Evolutionary conservation across 192 early-diverging fungal species (phyloP), one percentile per base, ranked within the genome.

Genomic region (Linnemannia zychae): DNA sequence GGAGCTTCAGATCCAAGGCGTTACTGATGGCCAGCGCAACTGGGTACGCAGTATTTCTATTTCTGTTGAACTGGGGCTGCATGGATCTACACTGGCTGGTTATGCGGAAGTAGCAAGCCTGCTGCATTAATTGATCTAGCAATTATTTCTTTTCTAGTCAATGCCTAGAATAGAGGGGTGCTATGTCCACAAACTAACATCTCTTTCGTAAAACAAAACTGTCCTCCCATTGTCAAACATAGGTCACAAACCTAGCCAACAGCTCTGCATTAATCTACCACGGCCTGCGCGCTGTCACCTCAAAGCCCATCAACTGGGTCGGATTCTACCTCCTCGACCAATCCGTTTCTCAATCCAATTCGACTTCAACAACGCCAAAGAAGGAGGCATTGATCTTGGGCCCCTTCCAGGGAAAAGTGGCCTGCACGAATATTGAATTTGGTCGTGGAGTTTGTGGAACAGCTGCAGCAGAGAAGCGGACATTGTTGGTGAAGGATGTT

Each of bases 381-480:
- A 85, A 85, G 18, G 77, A 81, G 18, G 71, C 84, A n/a, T 73
- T 97, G 84, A 87, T 93, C 22, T 88, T 99, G 72, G 97, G 96
- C 1, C 97, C 97, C 46, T 99, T 99, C 88, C 96, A 99, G 78
- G 97, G 97, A 71, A 94, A 93, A 73, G 89, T 96, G 0, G 97
- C 97, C 11, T 99, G 97, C 84, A 97, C 96, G 7, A 88, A 92
- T 28, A 99, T 99, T 71, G 87, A 84, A 20, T 91, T 96, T 79
- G 95, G 95, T 24, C 92, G 91, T 34, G 97, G 97, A 22, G 97
- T 99, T n/a, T 97, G 97, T 82, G 97, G 97, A 24, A 91, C 95
- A 7, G 94, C 96, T 0, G 97, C 96, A 4, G 72, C 74, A n/a
- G 84, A 88, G 49, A 75, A 81, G 20, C 16, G 73, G 44, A 91